Percentiles rank a stretch among this genome's conserved stretches.
Conservation (phyloP, 169 alveolate species). For the Eimeria praecox region DNA sequence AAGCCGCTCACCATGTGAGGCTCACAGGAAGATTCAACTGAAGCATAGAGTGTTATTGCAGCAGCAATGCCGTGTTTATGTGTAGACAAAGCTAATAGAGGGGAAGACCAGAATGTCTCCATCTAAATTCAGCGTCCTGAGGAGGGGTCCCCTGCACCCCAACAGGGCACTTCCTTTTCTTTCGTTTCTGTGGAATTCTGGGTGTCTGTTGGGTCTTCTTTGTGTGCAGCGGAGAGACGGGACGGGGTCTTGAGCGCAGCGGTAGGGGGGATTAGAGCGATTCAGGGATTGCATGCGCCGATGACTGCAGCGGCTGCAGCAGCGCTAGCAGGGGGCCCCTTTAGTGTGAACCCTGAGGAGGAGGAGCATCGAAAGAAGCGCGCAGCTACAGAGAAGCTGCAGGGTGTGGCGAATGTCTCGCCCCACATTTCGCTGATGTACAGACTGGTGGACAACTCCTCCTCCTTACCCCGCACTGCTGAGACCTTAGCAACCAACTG, state of each 20-base stretch:
- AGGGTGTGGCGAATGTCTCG: conserved; percentile 40
- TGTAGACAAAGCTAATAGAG: not conserved
- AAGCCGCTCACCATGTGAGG: not conserved
- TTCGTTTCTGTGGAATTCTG: too few species aligned
- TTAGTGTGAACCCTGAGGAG: not conserved
- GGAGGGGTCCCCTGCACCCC: not conserved
- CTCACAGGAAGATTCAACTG: not conserved
- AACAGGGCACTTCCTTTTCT: not conserved
- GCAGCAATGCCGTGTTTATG: not conserved
- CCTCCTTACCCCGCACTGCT: conserved; percentile 1
- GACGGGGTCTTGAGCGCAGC: not conserved
- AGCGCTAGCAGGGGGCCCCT: conserved; percentile 29
- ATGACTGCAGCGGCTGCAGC: conserved; percentile 59
- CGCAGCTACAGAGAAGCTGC: conserved; percentile 56
- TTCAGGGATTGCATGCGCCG: conserved; percentile 38
- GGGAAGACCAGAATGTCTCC: not conserved
- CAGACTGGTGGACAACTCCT: conserved; percentile 22
- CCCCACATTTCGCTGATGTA: conserved; percentile 64
- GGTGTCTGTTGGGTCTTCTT: not conserved
- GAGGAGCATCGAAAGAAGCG: conserved; percentile 22
- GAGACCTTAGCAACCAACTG: not conserved
- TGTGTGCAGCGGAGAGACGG: conserved; percentile 19
- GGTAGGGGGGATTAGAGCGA: not conserved
- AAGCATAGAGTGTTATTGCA: not conserved
- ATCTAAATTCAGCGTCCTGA: not conserved